Evolutionary conservation across 257 asterid species (phyloP), one percentile per base, ranked within the genome.

Genomic region (Solanum chilense): DNA sequence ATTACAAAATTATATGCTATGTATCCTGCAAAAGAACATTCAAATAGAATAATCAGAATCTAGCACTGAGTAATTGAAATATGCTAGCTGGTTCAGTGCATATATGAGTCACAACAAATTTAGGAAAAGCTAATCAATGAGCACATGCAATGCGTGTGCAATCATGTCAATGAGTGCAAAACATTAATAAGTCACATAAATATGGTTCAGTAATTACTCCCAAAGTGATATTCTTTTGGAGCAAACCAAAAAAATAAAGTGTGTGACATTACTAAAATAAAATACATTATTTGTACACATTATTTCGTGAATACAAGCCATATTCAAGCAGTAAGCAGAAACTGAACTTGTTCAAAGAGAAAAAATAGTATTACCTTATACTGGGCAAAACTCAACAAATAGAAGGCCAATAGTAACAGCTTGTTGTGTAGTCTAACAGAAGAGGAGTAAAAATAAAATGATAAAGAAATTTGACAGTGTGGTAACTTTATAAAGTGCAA

Each of bases 1-100:
- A 97, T 93, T 83, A 96, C 99, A 86, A 97, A 97, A 91, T 96
- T 97, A 90, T 97, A 97, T 20, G 98, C 96, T 47, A 94, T 93
- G 91, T 96, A 95, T 56, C 99, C 99, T 95, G 56, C 56, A 89
- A 90, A 87, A 87, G 33, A 87, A 41, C 33, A 41, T 49, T 75
- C 82, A 75, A 75, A 20, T 56, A 56, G 64, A 56, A 56, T 56
- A 56, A 56, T 56, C 25, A 56, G 64, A 56, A 56, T 21, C 64
- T 56, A 18, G 64, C 25, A 56, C 64, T 56, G 7, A 3, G n/a
- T 56, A 56, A 56, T 20, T 56, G 64, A 56, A 56, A 56, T 18
- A 18, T 56, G 25, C 64, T 7, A 56, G 64, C 64, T 56, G n/a
- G 64, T 56, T 56, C n/a, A 56, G 64, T 20, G 64, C 64, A 56